Percentiles rank a stretch among this genome's conserved stretches.
Evolutionary conservation across 1,284 basidiomycete species (phyloP).

Genomic region (Irpex sp.): DNA sequence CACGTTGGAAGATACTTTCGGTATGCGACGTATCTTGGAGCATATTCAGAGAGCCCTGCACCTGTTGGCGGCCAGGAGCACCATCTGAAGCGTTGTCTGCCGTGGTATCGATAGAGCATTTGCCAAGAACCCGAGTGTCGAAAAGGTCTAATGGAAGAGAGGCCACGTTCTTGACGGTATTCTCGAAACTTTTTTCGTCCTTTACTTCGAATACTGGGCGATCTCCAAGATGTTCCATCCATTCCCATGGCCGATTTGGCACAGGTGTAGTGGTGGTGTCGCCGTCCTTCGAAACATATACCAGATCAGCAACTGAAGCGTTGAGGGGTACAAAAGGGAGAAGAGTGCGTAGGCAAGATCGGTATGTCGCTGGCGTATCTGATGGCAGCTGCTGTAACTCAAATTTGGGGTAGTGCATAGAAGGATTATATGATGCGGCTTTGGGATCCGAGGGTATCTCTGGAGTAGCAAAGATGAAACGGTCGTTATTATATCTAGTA

Average conservation of each 20-base stretch:
- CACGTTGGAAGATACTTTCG: constrained; percentile 65
- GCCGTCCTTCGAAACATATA: constrained; percentile 51
- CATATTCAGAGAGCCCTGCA: constrained; percentile 44
- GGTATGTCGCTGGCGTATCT: constrained; percentile 56
- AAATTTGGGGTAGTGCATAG: constrained; percentile 56
- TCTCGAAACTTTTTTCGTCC: constrained; percentile 37
- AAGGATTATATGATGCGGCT: constrained; percentile 47
- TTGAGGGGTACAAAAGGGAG: constrained; percentile 50
- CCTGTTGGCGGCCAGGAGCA: constrained; percentile 24
- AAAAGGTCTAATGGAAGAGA: constrained; percentile 76
- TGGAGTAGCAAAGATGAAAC: not conserved
- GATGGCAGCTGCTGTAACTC: constrained; percentile 47
- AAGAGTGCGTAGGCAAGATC: constrained; percentile 50
- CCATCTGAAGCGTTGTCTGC: constrained; percentile 14
- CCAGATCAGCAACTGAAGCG: constrained; percentile 51
- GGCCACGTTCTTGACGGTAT: constrained; percentile 57
- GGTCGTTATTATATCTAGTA: not conserved
- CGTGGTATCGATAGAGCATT: constrained; percentile 37
- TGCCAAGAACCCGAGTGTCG: constrained; percentile 58
- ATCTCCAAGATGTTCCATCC: constrained; percentile 76
- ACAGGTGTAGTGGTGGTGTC: constrained; percentile 40
- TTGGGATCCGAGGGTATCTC: constrained; percentile 62
- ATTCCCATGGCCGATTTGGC: constrained; percentile 78
- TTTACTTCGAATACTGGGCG: constrained; percentile 37
- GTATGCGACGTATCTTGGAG: constrained; percentile 62